These are phyloP conservation scores for Porpolomopsis calyptriformis DNA, from an alignment of 768 basidiomycete genomes.

Conservation along the genomic window DNA sequence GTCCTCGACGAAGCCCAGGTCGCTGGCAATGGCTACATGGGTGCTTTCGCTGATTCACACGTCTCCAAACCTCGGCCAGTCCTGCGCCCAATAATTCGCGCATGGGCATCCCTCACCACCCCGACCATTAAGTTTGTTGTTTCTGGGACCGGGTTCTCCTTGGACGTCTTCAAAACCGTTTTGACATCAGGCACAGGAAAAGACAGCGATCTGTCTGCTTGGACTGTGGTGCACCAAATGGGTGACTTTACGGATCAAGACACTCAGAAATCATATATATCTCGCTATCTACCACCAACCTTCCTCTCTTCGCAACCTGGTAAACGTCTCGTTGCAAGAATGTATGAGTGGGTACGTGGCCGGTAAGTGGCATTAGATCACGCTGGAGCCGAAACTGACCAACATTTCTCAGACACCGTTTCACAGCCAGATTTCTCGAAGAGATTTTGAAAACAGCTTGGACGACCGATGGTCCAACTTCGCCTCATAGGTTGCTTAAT, in stretches of 20 bases:
- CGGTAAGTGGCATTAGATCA: slow-evolving; percentile 5
- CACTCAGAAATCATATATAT: slow-evolving; percentile 5
- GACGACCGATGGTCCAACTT: slow-evolving; percentile 1
- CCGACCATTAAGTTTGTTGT: not conserved
- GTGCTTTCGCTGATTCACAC: slow-evolving; percentile 3
- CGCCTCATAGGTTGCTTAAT: slow-evolving; percentile 8
- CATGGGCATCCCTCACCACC: not conserved
- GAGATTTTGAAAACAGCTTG: slow-evolving; percentile 5
- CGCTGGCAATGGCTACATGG: not conserved
- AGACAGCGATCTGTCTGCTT: too few species aligned
- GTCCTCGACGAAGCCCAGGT: slow-evolving; percentile 11
- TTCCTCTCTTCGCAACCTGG: slow-evolving; percentile 2
- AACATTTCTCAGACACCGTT: slow-evolving; percentile 6
- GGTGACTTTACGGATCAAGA: slow-evolving; percentile 6
- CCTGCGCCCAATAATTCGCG: slow-evolving; percentile 3
- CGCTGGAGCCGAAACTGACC: not conserved
- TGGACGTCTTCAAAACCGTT: slow-evolving; percentile 3
- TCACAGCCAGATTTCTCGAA: slow-evolving; percentile 5
- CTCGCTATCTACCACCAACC: slow-evolving; percentile 5
- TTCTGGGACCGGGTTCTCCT: slow-evolving; percentile 9
- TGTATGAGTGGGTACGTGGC: slow-evolving; percentile 10
- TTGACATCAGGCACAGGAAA: slow-evolving; percentile 1
- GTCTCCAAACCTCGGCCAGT: not conserved
- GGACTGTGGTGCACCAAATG: not conserved
- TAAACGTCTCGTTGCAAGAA: slow-evolving; percentile 1